Evolutionary conservation across 106 monocot species (phyloP), one percentile per base, ranked within the genome.

Genomic region (Dendrobium officinale): DNA sequence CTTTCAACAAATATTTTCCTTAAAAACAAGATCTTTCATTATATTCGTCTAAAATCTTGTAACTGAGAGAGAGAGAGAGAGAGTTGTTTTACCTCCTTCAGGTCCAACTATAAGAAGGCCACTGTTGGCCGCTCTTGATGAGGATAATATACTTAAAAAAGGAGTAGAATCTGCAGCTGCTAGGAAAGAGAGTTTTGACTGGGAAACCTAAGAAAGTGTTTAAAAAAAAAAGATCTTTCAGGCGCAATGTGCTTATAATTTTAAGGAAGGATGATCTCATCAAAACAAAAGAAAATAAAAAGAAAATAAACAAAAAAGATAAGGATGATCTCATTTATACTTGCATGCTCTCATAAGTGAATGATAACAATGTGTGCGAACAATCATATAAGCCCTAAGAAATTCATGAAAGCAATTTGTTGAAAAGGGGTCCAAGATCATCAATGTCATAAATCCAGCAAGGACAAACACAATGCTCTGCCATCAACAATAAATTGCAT

Each of bases 51-150:
- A 13, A 13, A 10, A 51, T 51, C 51, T 51, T 42, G 24, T 20
- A 22, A 76, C 3, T 20, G 18, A 76, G 15, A 51, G 51, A 51
- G 51, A 51, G 51, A 51, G 51, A 51, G 15, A 51, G 15, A 13
- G 16, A 13, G 51, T 0, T 31, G 31, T 13, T 77, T 64, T 18
- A 95, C 98, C 95, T 78, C 98, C 98, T 91, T 95, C 95, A 42
- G 98, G 98, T 77, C 95, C 98, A 82, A 98, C 78, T 86, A 92
- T 90, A 1, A 98, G 77, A 58, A 93, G 45, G 55, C 98, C 98
- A 75, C 59, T 78, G 27, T 79, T 68, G n/a, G 78, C 85, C 54
- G 73, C 55, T 17, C 75, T 83, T 4, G 85, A 84, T 16, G 73
- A 84, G 26, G 86, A 72, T 82, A 98, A 80, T 20, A 77, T 41